phyloP scores from a whole-genome alignment of 2,329 filamentous ascomycete species.

The Stromatinia cepivora region DNA sequence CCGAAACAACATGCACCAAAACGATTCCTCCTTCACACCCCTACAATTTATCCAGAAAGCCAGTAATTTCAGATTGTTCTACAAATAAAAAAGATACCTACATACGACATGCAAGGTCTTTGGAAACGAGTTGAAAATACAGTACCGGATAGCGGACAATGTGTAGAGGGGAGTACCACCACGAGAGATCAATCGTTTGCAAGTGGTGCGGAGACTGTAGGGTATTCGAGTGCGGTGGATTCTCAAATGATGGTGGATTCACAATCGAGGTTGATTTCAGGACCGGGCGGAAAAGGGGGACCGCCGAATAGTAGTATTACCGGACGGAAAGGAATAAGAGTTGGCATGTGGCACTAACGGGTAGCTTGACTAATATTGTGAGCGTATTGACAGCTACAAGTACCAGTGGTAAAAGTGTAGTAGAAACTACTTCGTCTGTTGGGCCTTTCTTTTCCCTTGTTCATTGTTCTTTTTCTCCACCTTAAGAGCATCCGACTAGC shows the following conservation, averaged over 20 bases:
- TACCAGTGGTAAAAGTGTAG: neutral
- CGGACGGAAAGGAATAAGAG: neutral
- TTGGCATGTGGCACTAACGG: neutral
- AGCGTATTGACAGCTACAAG: neutral
- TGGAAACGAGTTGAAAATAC: conserved; percentile 50
- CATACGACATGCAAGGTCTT: conserved; percentile 49
- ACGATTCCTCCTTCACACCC: conserved; percentile 44
- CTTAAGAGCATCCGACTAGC: neutral
- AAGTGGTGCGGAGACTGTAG: neutral
- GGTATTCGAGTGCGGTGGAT: neutral
- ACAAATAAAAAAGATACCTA: conserved; percentile 53
- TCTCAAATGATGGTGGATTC: neutral
- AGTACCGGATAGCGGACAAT: conserved; percentile 45
- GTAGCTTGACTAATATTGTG: neutral
- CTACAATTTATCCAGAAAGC: conserved; percentile 61
- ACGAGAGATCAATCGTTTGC: neutral
- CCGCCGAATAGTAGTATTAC: neutral
- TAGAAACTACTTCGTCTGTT: neutral
- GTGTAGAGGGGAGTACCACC: conserved; percentile 35
- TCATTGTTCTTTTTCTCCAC: neutral
- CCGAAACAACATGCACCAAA: conserved; percentile 42
- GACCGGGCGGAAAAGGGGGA: too few relatives aligned
- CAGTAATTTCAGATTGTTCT: conserved; percentile 61
- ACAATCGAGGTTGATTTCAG: neutral
- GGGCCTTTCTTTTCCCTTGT: neutral